phyloP scores from a whole-genome alignment of 2,329 filamentous ascomycete genomes.

The Coleophoma crateriformis region DNA sequence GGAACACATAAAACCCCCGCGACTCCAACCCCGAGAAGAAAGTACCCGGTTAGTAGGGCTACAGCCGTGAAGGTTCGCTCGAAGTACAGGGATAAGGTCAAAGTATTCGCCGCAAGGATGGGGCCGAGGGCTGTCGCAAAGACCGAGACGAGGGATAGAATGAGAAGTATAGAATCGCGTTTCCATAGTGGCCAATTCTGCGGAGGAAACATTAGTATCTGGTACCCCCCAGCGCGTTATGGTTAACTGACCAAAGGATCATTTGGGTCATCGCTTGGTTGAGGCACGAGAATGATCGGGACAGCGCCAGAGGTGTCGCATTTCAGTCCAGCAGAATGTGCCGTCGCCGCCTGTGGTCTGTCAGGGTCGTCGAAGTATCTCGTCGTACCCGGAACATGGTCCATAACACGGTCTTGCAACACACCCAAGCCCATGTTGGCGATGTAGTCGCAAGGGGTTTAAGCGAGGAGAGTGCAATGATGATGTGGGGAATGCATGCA shows the following conservation, averaged over 20 bases:
- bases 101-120: conserved; percentile 81
- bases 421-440: conserved; percentile 64
- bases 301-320: conserved; percentile 61
- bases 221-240: neutral
- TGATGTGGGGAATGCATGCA: no score
- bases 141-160: conserved; percentile 75
- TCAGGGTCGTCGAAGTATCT: conserved; percentile 58
- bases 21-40: conserved; percentile 75
- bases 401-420: conserved; percentile 59
- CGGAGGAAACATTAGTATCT: conserved; percentile 11
- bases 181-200: conserved; percentile 83
- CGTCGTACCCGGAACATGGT: conserved; percentile 69
- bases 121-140: conserved; percentile 81
- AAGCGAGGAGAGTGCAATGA: no score
- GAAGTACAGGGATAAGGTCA: conserved; percentile 69
- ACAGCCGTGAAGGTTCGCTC: conserved; percentile 63
- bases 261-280: conserved; percentile 86
- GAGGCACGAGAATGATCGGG: conserved; percentile 79
- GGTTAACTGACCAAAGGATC: conserved; percentile 63
- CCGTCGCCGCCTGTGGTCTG: conserved; percentile 35
- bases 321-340: conserved; percentile 52
- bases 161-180: conserved; percentile 73
- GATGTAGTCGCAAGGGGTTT: conserved; percentile 1
- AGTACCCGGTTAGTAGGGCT: conserved; percentile 81
- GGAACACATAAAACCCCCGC: conserved; percentile 84